phyloP scores from a whole-genome alignment of 2,329 filamentous ascomycete species.

The Penicillium palitans region DNA sequence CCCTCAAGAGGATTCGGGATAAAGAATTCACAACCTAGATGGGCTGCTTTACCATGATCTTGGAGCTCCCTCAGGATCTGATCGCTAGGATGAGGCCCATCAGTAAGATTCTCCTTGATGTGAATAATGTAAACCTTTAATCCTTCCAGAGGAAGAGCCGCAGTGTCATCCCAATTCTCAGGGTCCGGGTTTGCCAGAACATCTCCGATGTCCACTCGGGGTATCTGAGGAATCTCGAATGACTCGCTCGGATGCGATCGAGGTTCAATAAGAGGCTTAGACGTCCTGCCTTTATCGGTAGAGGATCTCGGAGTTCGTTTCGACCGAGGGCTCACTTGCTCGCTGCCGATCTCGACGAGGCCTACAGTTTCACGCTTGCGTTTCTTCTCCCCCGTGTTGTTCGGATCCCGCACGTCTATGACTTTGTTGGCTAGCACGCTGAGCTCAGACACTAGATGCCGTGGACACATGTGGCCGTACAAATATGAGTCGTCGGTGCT shows the following conservation, averaged over 20 bases:
- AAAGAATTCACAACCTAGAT: slow-evolving; percentile 77
- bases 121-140: slow-evolving; percentile 87
- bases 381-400: slow-evolving; percentile 38
- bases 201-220: slow-evolving; percentile 1
- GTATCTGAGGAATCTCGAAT: slow-evolving; percentile 4
- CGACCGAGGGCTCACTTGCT: slow-evolving; percentile 31
- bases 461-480: slow-evolving; percentile 85
- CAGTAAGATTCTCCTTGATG: slow-evolving; percentile 80
- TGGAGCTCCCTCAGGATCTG: slow-evolving; percentile 69
- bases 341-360: slow-evolving; percentile 16
- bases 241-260: not conserved
- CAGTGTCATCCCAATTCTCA: slow-evolving; percentile 20
- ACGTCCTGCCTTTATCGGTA: slow-evolving; percentile 5
- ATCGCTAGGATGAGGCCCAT: slow-evolving; percentile 65
- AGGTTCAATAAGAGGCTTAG: not conserved
- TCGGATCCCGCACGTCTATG: slow-evolving; percentile 49
- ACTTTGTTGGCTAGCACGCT: slow-evolving; percentile 70
- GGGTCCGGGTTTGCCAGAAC: slow-evolving; percentile 15
- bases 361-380: slow-evolving; percentile 39
- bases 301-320: slow-evolving; percentile 21
- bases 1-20: slow-evolving; percentile 66
- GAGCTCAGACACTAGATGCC: slow-evolving; percentile 79
- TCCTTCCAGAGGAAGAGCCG: slow-evolving; percentile 61
- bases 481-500: slow-evolving; percentile 72
- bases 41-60: slow-evolving; percentile 63